A percentile compares a stretch with the other conserved stretches of the same genome.
phyloP scores from a whole-genome alignment of 2,329 filamentous ascomycete species.

The Exophiala spinifera region DNA sequence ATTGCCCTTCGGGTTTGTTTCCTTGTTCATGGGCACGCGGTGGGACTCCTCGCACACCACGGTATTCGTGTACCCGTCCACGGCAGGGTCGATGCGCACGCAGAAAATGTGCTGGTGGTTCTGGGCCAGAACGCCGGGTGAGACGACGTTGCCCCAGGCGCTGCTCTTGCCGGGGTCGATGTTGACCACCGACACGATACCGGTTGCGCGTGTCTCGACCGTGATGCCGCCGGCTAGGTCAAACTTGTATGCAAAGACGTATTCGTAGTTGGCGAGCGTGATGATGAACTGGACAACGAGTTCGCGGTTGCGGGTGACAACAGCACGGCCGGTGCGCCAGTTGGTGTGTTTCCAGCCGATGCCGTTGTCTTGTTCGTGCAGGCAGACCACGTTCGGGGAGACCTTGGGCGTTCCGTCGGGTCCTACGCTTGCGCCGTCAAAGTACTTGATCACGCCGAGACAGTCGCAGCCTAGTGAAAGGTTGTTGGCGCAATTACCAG shows the following conservation, averaged over 20 bases:
- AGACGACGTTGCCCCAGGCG: slow-evolving; percentile 61
- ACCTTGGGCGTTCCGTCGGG: slow-evolving; percentile 51
- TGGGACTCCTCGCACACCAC: slow-evolving; percentile 55
- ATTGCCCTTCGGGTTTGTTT: slow-evolving; percentile 61
- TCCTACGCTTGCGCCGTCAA: slow-evolving; percentile 56
- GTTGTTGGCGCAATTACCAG: slow-evolving; percentile 66
- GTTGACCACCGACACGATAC: slow-evolving; percentile 61
- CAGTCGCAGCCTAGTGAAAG: slow-evolving; percentile 66
- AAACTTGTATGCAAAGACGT: slow-evolving; percentile 64
- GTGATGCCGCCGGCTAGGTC: slow-evolving; percentile 61
- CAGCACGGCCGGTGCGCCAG: slow-evolving; percentile 60
- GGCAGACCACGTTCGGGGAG: slow-evolving; percentile 61
- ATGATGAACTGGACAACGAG: slow-evolving; percentile 67
- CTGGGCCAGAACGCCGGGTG: slow-evolving; percentile 62
- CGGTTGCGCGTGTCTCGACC: slow-evolving; percentile 63
- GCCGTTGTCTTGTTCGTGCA: slow-evolving; percentile 68
- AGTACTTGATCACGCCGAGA: slow-evolving; percentile 65
- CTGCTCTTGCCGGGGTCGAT: slow-evolving; percentile 56
- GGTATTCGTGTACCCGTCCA: slow-evolving; percentile 56
- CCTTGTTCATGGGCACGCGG: slow-evolving; percentile 47
- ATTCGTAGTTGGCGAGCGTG: slow-evolving; percentile 69
- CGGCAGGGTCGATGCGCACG: slow-evolving; percentile 62
- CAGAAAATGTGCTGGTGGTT: slow-evolving; percentile 71
- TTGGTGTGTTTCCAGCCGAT: slow-evolving; percentile 71
- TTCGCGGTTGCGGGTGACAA: slow-evolving; percentile 60